phyloP scores from a whole-genome alignment of 352 stramenopile genomes.

The Globisporangium paddicum region DNA sequence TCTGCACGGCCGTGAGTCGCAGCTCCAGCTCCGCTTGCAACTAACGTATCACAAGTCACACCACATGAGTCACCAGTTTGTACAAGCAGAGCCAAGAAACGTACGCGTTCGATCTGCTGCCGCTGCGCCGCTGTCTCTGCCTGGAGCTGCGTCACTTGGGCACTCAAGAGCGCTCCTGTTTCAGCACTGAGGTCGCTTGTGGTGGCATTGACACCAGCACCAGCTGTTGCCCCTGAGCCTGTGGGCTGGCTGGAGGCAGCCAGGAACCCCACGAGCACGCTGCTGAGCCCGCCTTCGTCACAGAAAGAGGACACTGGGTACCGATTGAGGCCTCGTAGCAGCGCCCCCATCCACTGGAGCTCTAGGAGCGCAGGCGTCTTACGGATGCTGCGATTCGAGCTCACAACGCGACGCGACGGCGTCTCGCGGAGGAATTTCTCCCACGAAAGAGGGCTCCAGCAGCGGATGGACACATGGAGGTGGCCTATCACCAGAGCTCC shows the following conservation, averaged over 20 bases:
- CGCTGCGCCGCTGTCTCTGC: slow-evolving; percentile 43
- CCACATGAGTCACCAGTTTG: slow-evolving; percentile 1
- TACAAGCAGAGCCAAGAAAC: neutral
- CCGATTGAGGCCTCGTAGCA: slow-evolving; percentile 65
- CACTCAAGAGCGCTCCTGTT: slow-evolving; percentile 19
- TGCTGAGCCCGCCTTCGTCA: slow-evolving; percentile 61
- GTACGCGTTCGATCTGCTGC: slow-evolving; percentile 35
- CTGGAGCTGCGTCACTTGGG: slow-evolving; percentile 47
- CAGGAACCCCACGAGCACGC: slow-evolving; percentile 38
- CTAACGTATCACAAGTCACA: slow-evolving; percentile 19
- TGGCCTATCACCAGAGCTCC: slow-evolving; percentile 21
- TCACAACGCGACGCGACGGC: slow-evolving; percentile 45
- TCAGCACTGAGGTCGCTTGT: neutral
- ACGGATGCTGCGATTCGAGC: slow-evolving; percentile 47
- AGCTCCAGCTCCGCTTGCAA: slow-evolving; percentile 57
- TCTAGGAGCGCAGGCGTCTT: slow-evolving; percentile 21
- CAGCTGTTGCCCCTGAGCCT: neutral
- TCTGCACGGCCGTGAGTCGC: slow-evolving; percentile 45
- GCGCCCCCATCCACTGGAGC: slow-evolving; percentile 57
- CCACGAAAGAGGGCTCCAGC: slow-evolving; percentile 48
- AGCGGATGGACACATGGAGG: slow-evolving; percentile 28
- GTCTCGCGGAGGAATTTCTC: slow-evolving; percentile 26
- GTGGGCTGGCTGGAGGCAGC: neutral
- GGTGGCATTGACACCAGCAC: slow-evolving; percentile 2
- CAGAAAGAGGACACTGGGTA: slow-evolving; percentile 70